Percentiles rank a stretch among this genome's conserved stretches.
Conservation (phyloP, 495 filamentous ascomycete genomes). For the Penicillium subrubescens region DNA sequence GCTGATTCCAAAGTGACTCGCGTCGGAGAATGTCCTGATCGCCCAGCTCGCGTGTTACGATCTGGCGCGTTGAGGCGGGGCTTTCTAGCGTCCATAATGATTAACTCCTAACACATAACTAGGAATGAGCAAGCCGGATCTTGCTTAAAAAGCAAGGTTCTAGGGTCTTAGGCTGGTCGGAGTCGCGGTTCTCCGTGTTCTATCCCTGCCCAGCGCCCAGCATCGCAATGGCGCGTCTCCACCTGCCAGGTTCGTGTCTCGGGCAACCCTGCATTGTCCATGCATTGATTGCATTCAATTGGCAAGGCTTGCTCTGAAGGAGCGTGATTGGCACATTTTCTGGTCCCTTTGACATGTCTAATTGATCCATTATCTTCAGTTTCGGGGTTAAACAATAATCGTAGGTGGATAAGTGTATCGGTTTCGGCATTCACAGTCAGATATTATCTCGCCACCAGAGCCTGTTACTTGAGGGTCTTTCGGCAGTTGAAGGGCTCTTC, state of each 20-base stretch:
- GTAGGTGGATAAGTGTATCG: neutral
- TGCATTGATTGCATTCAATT: neutral
- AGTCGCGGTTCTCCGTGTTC: slow-evolving; percentile 3
- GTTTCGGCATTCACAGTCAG: too few relatives aligned
- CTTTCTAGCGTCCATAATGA: neutral
- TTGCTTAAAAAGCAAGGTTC: slow-evolving; percentile 6
- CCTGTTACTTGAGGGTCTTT: too few relatives aligned
- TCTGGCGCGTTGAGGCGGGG: neutral
- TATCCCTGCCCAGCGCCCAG: slow-evolving; percentile 9
- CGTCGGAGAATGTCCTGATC: slow-evolving; percentile 23
- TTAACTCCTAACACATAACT: neutral
- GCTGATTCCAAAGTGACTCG: slow-evolving; percentile 4
- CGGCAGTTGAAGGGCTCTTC: too few relatives aligned
- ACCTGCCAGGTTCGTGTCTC: slow-evolving; percentile 16
- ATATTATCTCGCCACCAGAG: too few relatives aligned
- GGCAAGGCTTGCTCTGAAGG: neutral
- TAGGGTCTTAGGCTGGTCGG: neutral
- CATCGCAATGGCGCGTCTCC: slow-evolving; percentile 15
- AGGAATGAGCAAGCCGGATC: neutral
- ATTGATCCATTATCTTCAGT: neutral
- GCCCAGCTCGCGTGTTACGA: slow-evolving; percentile 17
- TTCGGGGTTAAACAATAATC: neutral
- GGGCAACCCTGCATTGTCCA: slow-evolving; percentile 20
- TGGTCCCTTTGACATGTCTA: neutral
- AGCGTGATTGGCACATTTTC: neutral